Base-by-base conservation (phyloP, 176 grass and related monocot species). In the Aegilops speltoides region DNA sequence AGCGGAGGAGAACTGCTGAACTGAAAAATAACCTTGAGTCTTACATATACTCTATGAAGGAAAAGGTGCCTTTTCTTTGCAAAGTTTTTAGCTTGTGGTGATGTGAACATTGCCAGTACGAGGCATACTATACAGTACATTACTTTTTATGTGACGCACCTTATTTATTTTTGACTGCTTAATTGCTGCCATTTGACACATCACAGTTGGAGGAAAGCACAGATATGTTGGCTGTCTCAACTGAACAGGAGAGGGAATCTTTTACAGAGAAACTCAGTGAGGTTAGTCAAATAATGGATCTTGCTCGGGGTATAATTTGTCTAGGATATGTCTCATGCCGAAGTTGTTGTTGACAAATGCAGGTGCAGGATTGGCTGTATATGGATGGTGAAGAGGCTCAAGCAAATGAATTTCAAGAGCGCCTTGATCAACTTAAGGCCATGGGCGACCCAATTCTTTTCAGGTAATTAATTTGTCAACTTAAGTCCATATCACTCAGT, bases 311-410 rank as follows among this genome's bases (percentile, higher is more conserved):
- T 68, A 26, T 77, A 13, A 46, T 74, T 75, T 94, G 57, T 76
- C 13, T 31, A 50, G 17, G 54, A 59, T 45, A 63, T 70, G 10
- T 84, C 36, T 76, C 32, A 78, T 68, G n/a, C 81, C 80, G 74
- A 73, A 56, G 24, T 86, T 85, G 1, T 52, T 80, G 26, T 86
- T 52, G 76, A 17, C 43, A 77, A 86, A 20, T 86, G 78, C 81
- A 99, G 97, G 97, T 97, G 36, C 94, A 99, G 82, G 97, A 99
- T 64, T 99, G 97, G 97, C 87, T 99, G 75, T 99, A 99, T 76
- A 97, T 93, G 94, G 97, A 99, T 22, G 97, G 94, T 40, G 97
- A 99, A 85, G 97, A 99, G 73, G 97, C 94, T 88, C 89, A 91
- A 91, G 92, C 94, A 69, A 91, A 84, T 62, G 97, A 97, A 92